Evolutionary conservation across 805 yeast species (phyloP), one percentile per base, ranked within the genome.

Genomic region (Candida chilensis): DNA sequence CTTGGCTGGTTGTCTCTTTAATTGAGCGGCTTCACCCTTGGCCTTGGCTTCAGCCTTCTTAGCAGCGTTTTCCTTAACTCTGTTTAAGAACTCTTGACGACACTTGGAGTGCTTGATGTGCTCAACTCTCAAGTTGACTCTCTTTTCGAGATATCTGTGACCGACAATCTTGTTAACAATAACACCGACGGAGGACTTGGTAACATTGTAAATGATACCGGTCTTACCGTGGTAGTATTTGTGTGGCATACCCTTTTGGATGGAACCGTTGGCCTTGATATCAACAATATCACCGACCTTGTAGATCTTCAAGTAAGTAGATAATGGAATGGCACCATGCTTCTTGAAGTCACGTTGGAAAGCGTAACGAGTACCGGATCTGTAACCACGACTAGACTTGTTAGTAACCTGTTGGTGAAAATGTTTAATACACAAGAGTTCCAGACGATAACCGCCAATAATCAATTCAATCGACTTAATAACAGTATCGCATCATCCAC

Each of bases 171-270:
- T 92, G 94, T 92, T 83, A 65, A 92, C 68, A 60, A 92, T 85
- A 54, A 92, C 92, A 82, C 98, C 98, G 48, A 92, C 97, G 46
- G 98, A 74, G 44, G 95, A 71, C 79, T 85, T 92, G 82, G 98
- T 90, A 52, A 92, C 94, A 80, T 92, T 92, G 95, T 78, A 92
- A 48, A 92, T 78, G 54, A 92, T 85, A 81, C 98, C 98, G 50
- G 98, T 92, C 81, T 88, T 92, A 73, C 98, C 98, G 79, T 92
- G 96, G 96, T 92, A 92, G 83, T 76, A 88, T 78, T 92, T 92
- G 87, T 86, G 95, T 67, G 98, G 98, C 96, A 92, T 86, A 85
- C 97, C 96, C 82, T 90, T 88, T 68, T 92, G 97, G 78, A 88
- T 76, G 51, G 98, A 77, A 78, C 96, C 96, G 67, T 92, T 92